A percentile compares a stretch with the other conserved stretches of the same genome.
Evolutionary conservation across 176 grass and related monocot species (phyloP).

Genomic region (Oryza brachyantha): DNA sequence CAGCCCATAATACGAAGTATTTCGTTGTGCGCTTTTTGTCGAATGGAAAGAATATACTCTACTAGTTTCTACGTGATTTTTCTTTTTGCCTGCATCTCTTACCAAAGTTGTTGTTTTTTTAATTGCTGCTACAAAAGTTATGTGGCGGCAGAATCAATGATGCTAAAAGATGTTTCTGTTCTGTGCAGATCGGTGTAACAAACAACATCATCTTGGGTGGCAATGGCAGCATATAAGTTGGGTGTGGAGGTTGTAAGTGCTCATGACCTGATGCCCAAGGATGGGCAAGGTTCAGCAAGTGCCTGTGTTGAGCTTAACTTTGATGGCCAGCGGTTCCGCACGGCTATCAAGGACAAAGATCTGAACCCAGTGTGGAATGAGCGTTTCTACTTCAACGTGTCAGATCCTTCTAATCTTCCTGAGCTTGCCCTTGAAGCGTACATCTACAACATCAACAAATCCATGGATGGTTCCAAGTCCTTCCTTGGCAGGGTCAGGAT

Average conservation of each 20-base stretch:
- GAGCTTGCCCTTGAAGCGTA: conserved; percentile 86
- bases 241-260: conserved; percentile 86
- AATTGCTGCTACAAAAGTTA: not conserved
- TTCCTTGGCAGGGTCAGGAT: conserved; percentile 96
- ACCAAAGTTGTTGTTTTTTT: not conserved
- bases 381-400: conserved; percentile 79
- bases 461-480: conserved; percentile 39
- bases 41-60: not conserved
- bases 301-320: conserved; percentile 84
- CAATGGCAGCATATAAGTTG: conserved; percentile 65
- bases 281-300: conserved; percentile 83
- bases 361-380: conserved; percentile 92
- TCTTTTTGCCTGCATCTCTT: not conserved
- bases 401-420: conserved; percentile 66
- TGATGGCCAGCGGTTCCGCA: conserved; percentile 87
- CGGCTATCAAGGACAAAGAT: conserved; percentile 75
- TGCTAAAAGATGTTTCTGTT: not conserved
- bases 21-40: not conserved
- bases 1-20: not conserved
- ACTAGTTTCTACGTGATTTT: not conserved
- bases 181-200: not conserved
- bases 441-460: conserved; percentile 75
- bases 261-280: conserved; percentile 94
- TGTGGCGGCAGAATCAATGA: not conserved
- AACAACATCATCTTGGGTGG: not conserved